Percentiles rank a stretch among this genome's conserved stretches.
Conservation (phyloP, 768 basidiomycete genomes). For the Phylloporus arenicola region DNA sequence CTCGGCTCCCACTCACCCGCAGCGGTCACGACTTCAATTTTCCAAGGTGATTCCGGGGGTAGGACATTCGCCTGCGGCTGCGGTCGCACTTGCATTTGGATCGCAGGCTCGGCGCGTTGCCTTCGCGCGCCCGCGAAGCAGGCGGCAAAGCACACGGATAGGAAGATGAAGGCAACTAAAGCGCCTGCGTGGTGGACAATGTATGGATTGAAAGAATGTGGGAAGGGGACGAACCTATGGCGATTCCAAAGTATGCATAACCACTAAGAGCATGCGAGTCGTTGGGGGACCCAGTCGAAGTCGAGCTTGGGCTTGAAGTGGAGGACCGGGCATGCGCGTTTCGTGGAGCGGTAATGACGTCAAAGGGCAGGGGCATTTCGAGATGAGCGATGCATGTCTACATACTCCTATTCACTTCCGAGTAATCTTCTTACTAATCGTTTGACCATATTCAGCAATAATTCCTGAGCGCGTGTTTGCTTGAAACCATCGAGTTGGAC, state of each 20-base stretch:
- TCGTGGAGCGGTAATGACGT: background rate
- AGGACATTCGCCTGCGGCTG: background rate
- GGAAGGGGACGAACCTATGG: background rate
- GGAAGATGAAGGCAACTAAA: background rate
- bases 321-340: background rate
- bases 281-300: background rate
- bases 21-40: background rate
- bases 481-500: too few relatives aligned
- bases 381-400: background rate
- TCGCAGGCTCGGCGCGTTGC: background rate
- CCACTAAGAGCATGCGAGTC: too few relatives aligned
- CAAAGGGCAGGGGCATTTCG: background rate
- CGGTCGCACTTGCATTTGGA: background rate
- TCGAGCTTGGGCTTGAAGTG: background rate
- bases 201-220: background rate
- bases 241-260: background rate
- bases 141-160: background rate
- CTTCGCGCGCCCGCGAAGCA: background rate
- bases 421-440: too few relatives aligned
- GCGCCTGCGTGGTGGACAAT: background rate
- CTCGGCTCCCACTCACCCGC: background rate
- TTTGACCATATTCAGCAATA: too few relatives aligned
- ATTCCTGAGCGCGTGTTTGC: too few relatives aligned
- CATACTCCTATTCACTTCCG: background rate
- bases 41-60: background rate